Evolutionary conservation across 352 stramenopile genomes (phyloP), one percentile per base, ranked within the genome.

Genomic region (Pythium phragmiticola): DNA sequence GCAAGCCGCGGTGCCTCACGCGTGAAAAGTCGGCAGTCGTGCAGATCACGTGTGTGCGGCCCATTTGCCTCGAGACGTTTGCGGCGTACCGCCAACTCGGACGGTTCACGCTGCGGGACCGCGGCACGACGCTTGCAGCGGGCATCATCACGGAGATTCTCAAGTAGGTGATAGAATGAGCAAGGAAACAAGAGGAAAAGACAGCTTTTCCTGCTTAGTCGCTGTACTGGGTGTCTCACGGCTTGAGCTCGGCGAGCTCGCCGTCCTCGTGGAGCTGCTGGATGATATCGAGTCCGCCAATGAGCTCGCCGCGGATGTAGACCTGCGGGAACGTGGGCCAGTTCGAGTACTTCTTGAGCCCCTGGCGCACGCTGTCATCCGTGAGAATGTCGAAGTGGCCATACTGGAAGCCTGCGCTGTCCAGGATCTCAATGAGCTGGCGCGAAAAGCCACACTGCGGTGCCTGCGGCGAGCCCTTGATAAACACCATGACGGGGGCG

Each of bases 301-400:
- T 84, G 64, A 99, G 85, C 71, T 99, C 94, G 49, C 97, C 97
- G 37, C 98, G 91, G 26, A 99, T 88, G 80, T 99, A 99, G 7
- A 99, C 70, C 72, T 99, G 95, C 12, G 97, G 97, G 80, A 96
- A 99, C 17, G 97, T 99, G 11, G 97, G 97, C 97, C 97, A 99
- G 81, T 99, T 98, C 11, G 82, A 97, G 72, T 94, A 98, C 65
- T 95, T 92, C 77, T 99, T 99, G 47, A 99, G 84, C 13, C 93
- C 96, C 74, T 99, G 89, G 41, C 97, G 92, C 50, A 99, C 75
- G 53, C 96, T 93, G 61, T 98, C 86, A 81, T 99, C 97, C 64
- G 93, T 80, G 4, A 99, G 75, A 70, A 99, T 99, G 73, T 99
- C 93, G 68, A 99, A 99, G 63, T 88, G 81, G 66, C 97, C 92